Evolutionary conservation across 768 basidiomycete genomes (phyloP).

Genomic region (Hygrocybe punicea): DNA sequence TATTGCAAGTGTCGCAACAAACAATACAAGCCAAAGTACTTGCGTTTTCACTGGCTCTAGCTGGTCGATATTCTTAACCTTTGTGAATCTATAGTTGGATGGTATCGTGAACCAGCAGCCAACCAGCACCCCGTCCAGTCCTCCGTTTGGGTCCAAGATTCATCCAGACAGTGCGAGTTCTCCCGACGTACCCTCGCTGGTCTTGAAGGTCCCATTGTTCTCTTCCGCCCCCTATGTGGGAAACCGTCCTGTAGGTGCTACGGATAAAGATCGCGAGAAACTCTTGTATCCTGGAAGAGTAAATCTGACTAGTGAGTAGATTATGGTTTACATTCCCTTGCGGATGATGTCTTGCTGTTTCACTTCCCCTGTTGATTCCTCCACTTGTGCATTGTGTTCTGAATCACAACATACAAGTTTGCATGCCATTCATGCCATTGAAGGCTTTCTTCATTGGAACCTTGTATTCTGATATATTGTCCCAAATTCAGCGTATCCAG

Average conservation of each 20-base stretch:
- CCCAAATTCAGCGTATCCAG: constrained; percentile 65
- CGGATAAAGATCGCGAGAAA: constrained; percentile 69
- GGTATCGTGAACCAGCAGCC: background rate
- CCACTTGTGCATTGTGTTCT: no score
- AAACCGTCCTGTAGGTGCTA: constrained; percentile 17
- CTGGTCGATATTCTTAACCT: constrained; percentile 2
- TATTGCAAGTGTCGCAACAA: constrained; percentile 72
- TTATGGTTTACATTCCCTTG: background rate
- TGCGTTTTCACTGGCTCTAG: constrained; percentile 1
- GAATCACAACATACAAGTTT: background rate
- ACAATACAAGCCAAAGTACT: constrained; percentile 73
- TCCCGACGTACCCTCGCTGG: background rate
- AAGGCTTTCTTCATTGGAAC: background rate
- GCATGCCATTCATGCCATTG: background rate
- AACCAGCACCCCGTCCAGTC: background rate
- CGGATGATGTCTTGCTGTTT: background rate
- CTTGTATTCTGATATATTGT: background rate
- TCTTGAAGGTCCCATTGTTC: constrained; percentile 11
- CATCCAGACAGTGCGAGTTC: background rate
- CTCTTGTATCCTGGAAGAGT: constrained; percentile 79
- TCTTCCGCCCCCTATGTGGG: constrained; percentile 25
- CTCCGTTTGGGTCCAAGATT: background rate
- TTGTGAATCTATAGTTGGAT: background rate
- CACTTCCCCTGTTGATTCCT: no score
- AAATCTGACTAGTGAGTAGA: constrained; percentile 69